Base-by-base conservation (phyloP, 1,139 yeast species). In the Sugiyamaella novakii region DNA sequence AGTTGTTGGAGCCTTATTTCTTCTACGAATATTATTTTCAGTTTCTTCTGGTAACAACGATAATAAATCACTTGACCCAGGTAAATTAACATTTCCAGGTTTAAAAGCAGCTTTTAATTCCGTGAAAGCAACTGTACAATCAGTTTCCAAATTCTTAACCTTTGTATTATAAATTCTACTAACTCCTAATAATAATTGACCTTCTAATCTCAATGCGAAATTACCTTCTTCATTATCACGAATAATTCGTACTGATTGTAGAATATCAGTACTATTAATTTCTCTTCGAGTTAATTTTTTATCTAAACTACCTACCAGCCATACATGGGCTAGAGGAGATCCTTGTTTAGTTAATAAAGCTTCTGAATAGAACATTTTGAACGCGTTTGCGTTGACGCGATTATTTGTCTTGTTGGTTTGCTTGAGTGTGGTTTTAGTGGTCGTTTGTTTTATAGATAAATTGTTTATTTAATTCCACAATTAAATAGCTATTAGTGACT, bases 281-380 rank as follows among this genome's bases (percentile, higher is more conserved):
- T 89, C 92, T 51, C 80, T 81, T 63, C 87, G 86, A 40, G 95
- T 78, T 41, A 91, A 76, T 59, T 85, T 86, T 61, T 83, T 81
- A 60, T 87, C 95, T 68, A 87, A 77, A 64, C 87, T 89, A 28
- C 96, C 92, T 2, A 97, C 97, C 48, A 91, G 76, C 97, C 97
- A 91, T 12, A 88, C 92, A 58, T 84, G 86, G 4, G 95, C 95
- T 59, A 89, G 72, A 1, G 96, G 95, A 7, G 46, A 42, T 2
- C 95, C 94, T 63, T 84, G 84, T 54, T 79, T 81, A 6, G 86
- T 72, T 19, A 81, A 70, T 45, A 80, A 66, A 12, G 48, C 47
- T 31, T 53, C 56, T 14, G 56, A 51, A 30, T 40, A 55, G 21
- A 53, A 50, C 58, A 55, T 55, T 30, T 15, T 43, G 15, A 22